These are phyloP conservation scores for Silene vulgaris DNA, from an alignment of 179 eudicot species.

Conservation along the genomic window DNA sequence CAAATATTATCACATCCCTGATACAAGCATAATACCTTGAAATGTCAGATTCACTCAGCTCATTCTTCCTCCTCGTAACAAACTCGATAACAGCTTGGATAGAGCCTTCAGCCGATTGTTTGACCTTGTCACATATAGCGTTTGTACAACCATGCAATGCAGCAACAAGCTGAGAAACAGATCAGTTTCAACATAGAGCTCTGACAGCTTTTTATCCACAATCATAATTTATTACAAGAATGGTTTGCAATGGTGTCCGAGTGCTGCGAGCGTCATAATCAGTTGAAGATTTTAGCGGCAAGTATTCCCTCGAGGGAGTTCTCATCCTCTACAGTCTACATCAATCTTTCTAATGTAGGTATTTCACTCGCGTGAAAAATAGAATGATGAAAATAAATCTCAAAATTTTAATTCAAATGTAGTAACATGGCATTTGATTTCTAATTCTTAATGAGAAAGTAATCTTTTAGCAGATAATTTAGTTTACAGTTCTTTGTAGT, in stretches of 20 bases:
- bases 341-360: neutral
- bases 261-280: neutral
- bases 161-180: conserved; percentile 65
- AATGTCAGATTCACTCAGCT: conserved; percentile 79
- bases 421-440: neutral
- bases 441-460: too few relatives aligned
- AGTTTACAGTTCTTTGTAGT: too few relatives aligned
- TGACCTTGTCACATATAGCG: conserved; percentile 86
- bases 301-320: neutral
- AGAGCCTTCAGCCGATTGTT: conserved; percentile 93
- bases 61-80: conserved; percentile 70
- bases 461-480: too few relatives aligned
- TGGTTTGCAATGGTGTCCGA: neutral
- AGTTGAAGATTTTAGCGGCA: neutral
- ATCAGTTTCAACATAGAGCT: neutral
- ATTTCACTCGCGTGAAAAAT: neutral
- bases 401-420: neutral
- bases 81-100: conserved; percentile 89
- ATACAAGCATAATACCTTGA: conserved; percentile 50
- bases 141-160: conserved; percentile 67
- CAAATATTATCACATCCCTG: neutral
- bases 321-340: neutral
- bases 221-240: too few relatives aligned
- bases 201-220: neutral
- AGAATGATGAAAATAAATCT: neutral